These are phyloP conservation scores for Amesomyces nigricolor DNA, from an alignment of 2,329 filamentous ascomycete genomes.

Conservation along the genomic window DNA sequence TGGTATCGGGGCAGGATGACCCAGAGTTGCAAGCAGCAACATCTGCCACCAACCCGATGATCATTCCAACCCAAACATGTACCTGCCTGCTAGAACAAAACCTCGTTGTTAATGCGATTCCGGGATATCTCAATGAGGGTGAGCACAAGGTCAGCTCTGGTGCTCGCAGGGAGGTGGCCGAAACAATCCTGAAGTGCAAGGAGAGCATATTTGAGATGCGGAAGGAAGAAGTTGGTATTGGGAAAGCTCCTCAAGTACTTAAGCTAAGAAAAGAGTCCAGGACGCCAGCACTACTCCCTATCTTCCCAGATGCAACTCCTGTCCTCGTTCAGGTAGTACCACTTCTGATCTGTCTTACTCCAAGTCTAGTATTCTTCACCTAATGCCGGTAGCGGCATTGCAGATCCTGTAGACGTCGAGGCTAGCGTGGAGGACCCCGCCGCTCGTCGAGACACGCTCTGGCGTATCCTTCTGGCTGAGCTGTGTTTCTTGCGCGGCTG, in stretches of 20 bases:
- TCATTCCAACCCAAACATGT: too few species aligned
- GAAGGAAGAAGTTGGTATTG: too few species aligned
- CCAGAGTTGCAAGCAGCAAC: too few species aligned
- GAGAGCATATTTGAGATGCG: too few species aligned
- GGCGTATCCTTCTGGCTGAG: conserved; percentile 13
- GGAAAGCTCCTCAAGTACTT: neutral
- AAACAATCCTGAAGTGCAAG: too few species aligned
- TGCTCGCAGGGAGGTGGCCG: too few species aligned
- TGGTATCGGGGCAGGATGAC: too few species aligned
- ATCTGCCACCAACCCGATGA: too few species aligned
- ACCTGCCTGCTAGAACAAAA: too few species aligned
- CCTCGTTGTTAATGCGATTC: too few species aligned
- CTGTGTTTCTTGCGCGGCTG: conserved; percentile 12
- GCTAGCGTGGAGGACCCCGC: conserved; percentile 9
- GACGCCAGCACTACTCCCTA: neutral
- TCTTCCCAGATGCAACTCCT: neutral
- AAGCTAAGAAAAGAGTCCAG: neutral
- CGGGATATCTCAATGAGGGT: too few species aligned
- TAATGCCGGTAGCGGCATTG: conserved; percentile 1
- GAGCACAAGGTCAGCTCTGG: too few species aligned
- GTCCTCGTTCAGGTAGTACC: conserved; percentile 9
- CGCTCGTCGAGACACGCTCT: conserved; percentile 12
- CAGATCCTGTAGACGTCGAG: conserved; percentile 12
- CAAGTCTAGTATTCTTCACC: conserved; percentile 7
- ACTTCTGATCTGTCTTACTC: conserved; percentile 7